Evolutionary conservation across 2,329 filamentous ascomycete genomes (phyloP).

Genomic region (Trichoderma sp.): DNA sequence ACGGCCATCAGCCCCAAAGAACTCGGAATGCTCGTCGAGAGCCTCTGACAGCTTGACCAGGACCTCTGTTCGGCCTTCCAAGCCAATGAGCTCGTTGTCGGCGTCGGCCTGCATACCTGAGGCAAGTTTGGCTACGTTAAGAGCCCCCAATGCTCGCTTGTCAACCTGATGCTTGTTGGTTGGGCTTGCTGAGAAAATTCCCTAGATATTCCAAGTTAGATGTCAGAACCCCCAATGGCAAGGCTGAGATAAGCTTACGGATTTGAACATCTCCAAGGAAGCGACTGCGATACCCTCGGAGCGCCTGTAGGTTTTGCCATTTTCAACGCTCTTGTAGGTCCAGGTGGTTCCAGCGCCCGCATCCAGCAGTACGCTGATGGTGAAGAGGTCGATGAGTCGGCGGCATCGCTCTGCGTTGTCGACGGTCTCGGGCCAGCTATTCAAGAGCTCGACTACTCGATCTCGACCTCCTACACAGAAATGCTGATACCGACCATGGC

Average conservation of each 20-base stretch:
- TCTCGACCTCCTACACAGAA: constrained; percentile 78
- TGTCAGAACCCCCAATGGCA: background rate
- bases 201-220: constrained; percentile 41
- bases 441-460: constrained; percentile 67
- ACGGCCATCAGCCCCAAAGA: constrained; percentile 79
- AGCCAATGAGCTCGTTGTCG: constrained; percentile 76
- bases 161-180: constrained; percentile 87
- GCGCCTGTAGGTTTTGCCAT: constrained; percentile 75
- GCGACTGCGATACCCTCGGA: constrained; percentile 84
- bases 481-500: constrained; percentile 84
- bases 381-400: constrained; percentile 73
- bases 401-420: constrained; percentile 73
- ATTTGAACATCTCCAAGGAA: constrained; percentile 88
- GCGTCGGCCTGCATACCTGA: constrained; percentile 77
- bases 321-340: constrained; percentile 90
- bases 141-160: constrained; percentile 69
- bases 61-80: constrained; percentile 80
- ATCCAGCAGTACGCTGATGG: constrained; percentile 77
- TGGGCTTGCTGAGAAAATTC: constrained; percentile 80
- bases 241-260: constrained; percentile 38
- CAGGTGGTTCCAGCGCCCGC: constrained; percentile 87
- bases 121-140: constrained; percentile 73
- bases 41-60: constrained; percentile 74
- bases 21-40: constrained; percentile 70
- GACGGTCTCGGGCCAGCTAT: constrained; percentile 65